These are phyloP conservation scores for Arabidopsis thaliana DNA, from an alignment of 345 rosid genomes.

Conservation along the genomic window TAIR10.1 NC_003070.9:730501-731000, in stretches of 20 bases:
- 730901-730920: constrained; percentile 58
- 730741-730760: constrained; percentile 31
- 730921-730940: constrained; percentile 77
- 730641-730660: constrained; percentile 33
- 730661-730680: constrained; percentile 13
- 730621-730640: constrained; percentile 18
- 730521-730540: constrained; percentile 87
- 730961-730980: constrained; percentile 74
- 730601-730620: constrained; percentile 65
- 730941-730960: constrained; percentile 67
- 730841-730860: neutral
- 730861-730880: neutral
- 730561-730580: constrained; percentile 67
- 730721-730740: constrained; percentile 1
- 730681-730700: constrained; percentile 6
- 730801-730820: neutral
- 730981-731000: constrained; percentile 91
- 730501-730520: constrained; percentile 79
- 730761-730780: constrained; percentile 1
- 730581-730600: constrained; percentile 79
- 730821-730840: neutral
- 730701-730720: neutral
- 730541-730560: constrained; percentile 75
- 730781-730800: neutral
- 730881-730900: neutral